A percentile compares a stretch with the other conserved stretches of the same genome.
phyloP scores from a whole-genome alignment of 306 rosid species.

The Trichosanthes truncata region DNA sequence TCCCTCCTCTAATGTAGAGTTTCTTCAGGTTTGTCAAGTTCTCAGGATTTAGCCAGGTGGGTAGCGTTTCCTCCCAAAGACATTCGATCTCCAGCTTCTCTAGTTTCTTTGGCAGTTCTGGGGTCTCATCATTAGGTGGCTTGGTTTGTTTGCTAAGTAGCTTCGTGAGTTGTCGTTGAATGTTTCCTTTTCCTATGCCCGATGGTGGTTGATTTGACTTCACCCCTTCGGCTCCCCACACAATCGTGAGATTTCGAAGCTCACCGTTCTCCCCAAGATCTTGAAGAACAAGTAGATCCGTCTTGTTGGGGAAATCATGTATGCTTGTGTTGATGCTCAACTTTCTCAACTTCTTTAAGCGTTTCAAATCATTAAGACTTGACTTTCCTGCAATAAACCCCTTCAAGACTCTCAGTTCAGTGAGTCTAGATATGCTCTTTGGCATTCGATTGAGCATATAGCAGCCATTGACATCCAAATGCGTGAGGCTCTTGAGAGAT shows the following conservation, averaged over 20 bases:
- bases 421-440: neutral
- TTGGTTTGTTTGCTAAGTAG: neutral
- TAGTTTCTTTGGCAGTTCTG: neutral
- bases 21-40: neutral
- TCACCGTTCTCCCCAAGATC: neutral
- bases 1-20: constrained; percentile 31
- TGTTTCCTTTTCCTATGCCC: neutral
- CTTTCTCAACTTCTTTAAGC: constrained; percentile 16
- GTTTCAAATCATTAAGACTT: constrained; percentile 8
- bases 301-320: constrained; percentile 9
- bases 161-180: neutral
- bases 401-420: constrained; percentile 17
- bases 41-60: constrained; percentile 7
- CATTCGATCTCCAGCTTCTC: constrained; percentile 24
- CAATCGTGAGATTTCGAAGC: constrained; percentile 14
- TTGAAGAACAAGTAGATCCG: neutral
- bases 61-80: neutral
- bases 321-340: constrained; percentile 18
- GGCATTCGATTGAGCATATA: constrained; percentile 22
- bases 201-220: neutral
- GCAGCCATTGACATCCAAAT: constrained; percentile 28
- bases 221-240: constrained; percentile 8
- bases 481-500: constrained; percentile 15
- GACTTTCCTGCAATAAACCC: constrained; percentile 17
- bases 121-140: neutral